phyloP scores from a whole-genome alignment of 371 early-diverging fungal genomes.

The Mortierella sp. region DNA sequence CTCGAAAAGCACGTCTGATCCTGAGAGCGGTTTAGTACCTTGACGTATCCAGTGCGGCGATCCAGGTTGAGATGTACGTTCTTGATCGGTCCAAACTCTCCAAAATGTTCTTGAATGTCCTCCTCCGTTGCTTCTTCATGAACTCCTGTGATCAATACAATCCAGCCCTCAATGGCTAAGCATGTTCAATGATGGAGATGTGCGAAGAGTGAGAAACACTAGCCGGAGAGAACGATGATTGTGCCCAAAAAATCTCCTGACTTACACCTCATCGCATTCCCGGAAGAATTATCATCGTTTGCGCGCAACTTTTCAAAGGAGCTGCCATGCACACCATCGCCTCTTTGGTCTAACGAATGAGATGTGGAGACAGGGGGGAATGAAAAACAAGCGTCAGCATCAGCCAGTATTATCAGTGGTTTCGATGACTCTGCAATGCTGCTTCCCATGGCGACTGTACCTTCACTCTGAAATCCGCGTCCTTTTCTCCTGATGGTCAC shows the following conservation, averaged over 20 bases:
- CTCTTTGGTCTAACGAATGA: slow-evolving; percentile 34
- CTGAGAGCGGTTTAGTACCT: slow-evolving; percentile 76
- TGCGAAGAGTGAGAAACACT: background rate
- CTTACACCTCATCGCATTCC: slow-evolving; percentile 74
- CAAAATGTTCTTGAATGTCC: slow-evolving; percentile 85
- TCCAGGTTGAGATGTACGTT: slow-evolving; percentile 93
- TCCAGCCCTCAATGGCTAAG: slow-evolving; percentile 94
- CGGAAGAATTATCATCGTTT: slow-evolving; percentile 53
- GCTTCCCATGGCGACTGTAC: no score
- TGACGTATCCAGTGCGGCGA: slow-evolving; percentile 94
- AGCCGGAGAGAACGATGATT: background rate
- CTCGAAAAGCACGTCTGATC: no score
- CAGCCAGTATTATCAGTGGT: background rate
- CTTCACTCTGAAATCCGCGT: slow-evolving; percentile 54
- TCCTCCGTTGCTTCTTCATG: slow-evolving; percentile 97
- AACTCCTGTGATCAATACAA: slow-evolving; percentile 87
- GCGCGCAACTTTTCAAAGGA: slow-evolving; percentile 54
- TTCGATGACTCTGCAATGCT: background rate
- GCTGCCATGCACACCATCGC: slow-evolving; percentile 54
- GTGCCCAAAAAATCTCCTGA: background rate
- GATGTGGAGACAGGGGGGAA: no score
- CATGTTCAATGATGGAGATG: background rate
- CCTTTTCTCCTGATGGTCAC: slow-evolving; percentile 45
- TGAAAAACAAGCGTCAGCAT: background rate
- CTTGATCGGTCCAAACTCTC: slow-evolving; percentile 90